Conservation (phyloP, 805 yeast genomes). For the Komagataella phaffii region DNA sequence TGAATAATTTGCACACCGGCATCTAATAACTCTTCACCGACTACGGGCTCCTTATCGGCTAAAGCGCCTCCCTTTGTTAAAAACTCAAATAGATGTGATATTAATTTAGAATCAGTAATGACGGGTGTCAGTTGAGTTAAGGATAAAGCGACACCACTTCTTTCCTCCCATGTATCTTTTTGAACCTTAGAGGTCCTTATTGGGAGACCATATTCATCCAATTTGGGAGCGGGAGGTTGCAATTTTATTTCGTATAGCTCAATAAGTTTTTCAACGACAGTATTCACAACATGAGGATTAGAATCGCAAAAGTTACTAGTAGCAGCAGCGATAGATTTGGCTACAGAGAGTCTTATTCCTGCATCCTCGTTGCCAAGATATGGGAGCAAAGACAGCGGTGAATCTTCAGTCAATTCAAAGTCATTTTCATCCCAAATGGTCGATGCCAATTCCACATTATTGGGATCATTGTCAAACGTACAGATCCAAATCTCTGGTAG, state of each 20-base stretch:
- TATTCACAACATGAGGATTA: conserved; percentile 12
- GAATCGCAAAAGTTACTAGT: conserved; percentile 20
- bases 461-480: conserved; percentile 56
- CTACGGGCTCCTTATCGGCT: conserved; percentile 61
- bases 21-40: conserved; percentile 72
- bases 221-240: conserved; percentile 62
- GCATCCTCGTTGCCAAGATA: conserved; percentile 43
- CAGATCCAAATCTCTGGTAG: conserved; percentile 69
- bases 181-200: conserved; percentile 45
- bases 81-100: conserved; percentile 47
- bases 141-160: conserved; percentile 71
- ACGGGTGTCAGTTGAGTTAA: conserved; percentile 41
- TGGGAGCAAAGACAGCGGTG: conserved; percentile 31
- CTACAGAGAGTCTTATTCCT: conserved; percentile 62
- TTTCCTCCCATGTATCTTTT: conserved; percentile 71
- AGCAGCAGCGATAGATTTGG: conserved; percentile 57
- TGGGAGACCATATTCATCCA: conserved; percentile 72
- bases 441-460: conserved; percentile 49
- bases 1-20: conserved; percentile 75
- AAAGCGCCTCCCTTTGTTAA: conserved; percentile 50
- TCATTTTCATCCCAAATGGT: conserved; percentile 78
- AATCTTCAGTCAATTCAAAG: conserved; percentile 29
- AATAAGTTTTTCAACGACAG: conserved; percentile 30
- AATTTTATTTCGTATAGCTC: conserved; percentile 45
- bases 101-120: conserved; percentile 24